Evolutionary conservation across 768 basidiomycete genomes (phyloP).

Genomic region (Tephrocybe rancida): DNA sequence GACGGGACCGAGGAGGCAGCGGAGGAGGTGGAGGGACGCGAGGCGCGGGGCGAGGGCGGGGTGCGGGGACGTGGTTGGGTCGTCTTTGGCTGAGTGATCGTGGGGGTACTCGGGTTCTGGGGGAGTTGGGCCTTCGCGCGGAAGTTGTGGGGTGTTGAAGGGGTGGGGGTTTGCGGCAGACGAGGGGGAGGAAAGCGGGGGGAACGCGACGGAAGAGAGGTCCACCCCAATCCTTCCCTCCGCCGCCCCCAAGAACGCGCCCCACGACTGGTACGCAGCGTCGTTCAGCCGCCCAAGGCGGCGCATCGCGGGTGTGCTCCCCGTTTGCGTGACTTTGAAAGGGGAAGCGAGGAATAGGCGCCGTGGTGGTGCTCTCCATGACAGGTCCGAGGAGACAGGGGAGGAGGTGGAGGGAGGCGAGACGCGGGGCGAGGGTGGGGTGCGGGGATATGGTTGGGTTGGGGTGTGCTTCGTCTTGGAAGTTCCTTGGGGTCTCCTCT

Average conservation of each 20-base stretch:
- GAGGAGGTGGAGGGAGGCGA: too few relatives aligned
- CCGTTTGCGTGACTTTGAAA: slow-evolving; percentile 49
- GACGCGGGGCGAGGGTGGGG: too few relatives aligned
- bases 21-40: slow-evolving; percentile 62
- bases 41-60: slow-evolving; percentile 40
- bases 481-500: not conserved
- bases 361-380: too few relatives aligned
- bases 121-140: not conserved
- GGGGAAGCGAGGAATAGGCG: slow-evolving; percentile 46
- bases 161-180: not conserved
- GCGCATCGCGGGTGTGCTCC: slow-evolving; percentile 42
- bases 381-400: too few relatives aligned
- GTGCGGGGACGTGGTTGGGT: too few relatives aligned
- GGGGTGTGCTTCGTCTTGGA: not conserved
- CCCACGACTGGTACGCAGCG: slow-evolving; percentile 51
- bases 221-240: slow-evolving; percentile 29
- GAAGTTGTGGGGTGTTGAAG: too few relatives aligned
- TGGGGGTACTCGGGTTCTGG: slow-evolving; percentile 8
- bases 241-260: slow-evolving; percentile 40
- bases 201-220: slow-evolving; percentile 1
- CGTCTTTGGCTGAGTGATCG: too few relatives aligned
- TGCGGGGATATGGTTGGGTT: too few relatives aligned
- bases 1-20: slow-evolving; percentile 71
- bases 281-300: slow-evolving; percentile 51
- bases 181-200: not conserved